Evolutionary conservation across 2,329 filamentous ascomycete genomes (phyloP).

Genomic region (Nemania abortiva): DNA sequence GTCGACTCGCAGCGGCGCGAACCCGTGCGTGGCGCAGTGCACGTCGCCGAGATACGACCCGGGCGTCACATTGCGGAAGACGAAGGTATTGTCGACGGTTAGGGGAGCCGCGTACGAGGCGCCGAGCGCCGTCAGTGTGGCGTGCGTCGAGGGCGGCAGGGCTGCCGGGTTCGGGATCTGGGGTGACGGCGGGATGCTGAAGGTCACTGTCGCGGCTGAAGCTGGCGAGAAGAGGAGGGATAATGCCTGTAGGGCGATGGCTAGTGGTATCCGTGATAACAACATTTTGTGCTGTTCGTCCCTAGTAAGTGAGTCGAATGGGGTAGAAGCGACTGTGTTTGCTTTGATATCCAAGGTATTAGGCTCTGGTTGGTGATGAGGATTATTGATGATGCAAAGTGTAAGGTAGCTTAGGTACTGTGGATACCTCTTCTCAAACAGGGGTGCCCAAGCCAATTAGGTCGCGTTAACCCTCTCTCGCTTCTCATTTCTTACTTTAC

Average conservation of each 20-base stretch:
- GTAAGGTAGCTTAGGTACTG: neutral
- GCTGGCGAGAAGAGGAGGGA: conserved; percentile 48
- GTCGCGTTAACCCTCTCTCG: conserved; percentile 19
- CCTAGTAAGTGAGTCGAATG: conserved; percentile 1
- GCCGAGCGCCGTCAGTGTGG: conserved; percentile 64
- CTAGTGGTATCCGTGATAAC: conserved; percentile 29
- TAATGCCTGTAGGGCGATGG: conserved; percentile 53
- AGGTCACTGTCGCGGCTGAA: conserved; percentile 57
- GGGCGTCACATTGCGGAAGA: conserved; percentile 77
- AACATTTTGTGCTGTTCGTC: conserved; percentile 17
- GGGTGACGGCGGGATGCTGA: conserved; percentile 57
- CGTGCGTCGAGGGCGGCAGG: conserved; percentile 73
- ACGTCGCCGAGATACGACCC: conserved; percentile 87
- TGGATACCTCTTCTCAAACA: neutral
- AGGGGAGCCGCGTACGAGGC: conserved; percentile 68
- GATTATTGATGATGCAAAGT: conserved; percentile 21
- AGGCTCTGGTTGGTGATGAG: conserved; percentile 22
- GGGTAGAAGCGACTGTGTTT: neutral
- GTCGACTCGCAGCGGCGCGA: conserved; percentile 85
- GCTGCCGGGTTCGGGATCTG: conserved; percentile 62
- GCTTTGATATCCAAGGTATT: conserved; percentile 19
- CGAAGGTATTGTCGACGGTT: conserved; percentile 76
- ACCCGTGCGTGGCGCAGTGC: conserved; percentile 78
- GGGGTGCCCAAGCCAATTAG: conserved; percentile 22
- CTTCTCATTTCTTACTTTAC: neutral